A percentile compares a stretch with the other conserved stretches of the same genome.
These are phyloP conservation scores for Lachancea fermentati DNA, from an alignment of 805 yeast genomes.

Conservation along the genomic window DNA sequence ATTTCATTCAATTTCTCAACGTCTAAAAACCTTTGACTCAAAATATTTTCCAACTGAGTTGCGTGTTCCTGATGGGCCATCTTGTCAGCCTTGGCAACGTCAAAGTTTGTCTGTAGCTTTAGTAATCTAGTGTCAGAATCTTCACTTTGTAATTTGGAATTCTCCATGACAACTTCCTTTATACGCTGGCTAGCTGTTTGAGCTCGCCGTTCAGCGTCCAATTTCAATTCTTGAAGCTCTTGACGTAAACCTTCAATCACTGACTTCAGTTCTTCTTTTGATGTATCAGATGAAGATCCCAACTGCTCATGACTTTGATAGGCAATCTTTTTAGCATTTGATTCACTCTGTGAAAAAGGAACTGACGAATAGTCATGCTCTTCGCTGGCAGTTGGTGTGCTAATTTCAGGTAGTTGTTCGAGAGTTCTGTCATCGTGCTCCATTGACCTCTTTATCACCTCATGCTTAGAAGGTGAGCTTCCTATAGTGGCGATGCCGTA, in stretches of 20 bases:
- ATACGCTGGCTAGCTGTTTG: constrained; percentile 53
- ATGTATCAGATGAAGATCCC: not conserved
- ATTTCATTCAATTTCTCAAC: constrained; percentile 48
- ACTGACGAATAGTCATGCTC: too few relatives aligned
- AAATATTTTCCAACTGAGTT: constrained; percentile 45
- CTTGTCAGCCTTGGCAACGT: constrained; percentile 42
- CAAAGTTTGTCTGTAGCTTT: constrained; percentile 16
- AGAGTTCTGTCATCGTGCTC: constrained; percentile 7
- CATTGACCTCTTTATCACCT: constrained; percentile 11
- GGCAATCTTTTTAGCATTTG: too few relatives aligned
- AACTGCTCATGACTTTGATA: too few relatives aligned
- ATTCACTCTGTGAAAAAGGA: too few relatives aligned
- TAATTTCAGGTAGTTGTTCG: constrained; percentile 11
- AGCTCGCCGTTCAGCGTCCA: constrained; percentile 46
- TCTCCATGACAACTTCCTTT: constrained; percentile 39
- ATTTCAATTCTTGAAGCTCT: constrained; percentile 36
- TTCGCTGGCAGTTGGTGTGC: constrained; percentile 8
- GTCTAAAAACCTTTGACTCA: constrained; percentile 48
- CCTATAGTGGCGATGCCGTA: constrained; percentile 16
- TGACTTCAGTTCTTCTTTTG: constrained; percentile 11
- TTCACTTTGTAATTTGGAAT: constrained; percentile 25
- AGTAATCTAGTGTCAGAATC: constrained; percentile 18
- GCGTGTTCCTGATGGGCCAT: constrained; percentile 36
- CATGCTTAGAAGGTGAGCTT: constrained; percentile 19
- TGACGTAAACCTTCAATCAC: constrained; percentile 30